Evolutionary conservation across 2,329 filamentous ascomycete genomes (phyloP).

Genomic region (Trichoderma sp.): DNA sequence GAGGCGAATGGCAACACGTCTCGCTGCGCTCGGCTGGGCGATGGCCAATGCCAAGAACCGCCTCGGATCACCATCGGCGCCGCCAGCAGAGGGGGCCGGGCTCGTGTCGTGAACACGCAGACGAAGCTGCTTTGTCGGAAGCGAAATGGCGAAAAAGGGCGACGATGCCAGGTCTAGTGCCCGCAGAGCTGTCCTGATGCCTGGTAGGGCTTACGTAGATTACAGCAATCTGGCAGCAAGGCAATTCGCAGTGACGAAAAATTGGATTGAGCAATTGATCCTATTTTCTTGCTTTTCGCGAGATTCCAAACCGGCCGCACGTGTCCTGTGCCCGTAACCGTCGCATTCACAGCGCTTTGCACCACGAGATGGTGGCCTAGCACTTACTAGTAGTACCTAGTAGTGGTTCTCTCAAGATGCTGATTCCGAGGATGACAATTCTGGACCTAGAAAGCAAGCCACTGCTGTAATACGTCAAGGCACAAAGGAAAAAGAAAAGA

Average conservation of each 20-base stretch:
- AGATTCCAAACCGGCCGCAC: constrained; percentile 5
- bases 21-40: constrained; percentile 5
- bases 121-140: constrained; percentile 6
- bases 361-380: background rate
- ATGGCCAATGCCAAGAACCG: constrained; percentile 20
- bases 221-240: background rate
- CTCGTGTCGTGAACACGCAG: constrained; percentile 5
- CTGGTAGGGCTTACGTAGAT: constrained; percentile 1
- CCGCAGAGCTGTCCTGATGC: background rate
- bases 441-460: constrained; percentile 9
- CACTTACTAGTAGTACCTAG: too few species aligned
- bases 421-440: background rate
- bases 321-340: constrained; percentile 11
- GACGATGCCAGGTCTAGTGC: constrained; percentile 2
- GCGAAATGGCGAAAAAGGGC: constrained; percentile 18
- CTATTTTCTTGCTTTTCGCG: background rate
- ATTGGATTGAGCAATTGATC: background rate
- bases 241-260: background rate
- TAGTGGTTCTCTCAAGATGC: background rate
- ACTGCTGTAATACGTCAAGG: background rate
- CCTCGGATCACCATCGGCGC: constrained; percentile 1
- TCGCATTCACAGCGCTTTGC: constrained; percentile 2
- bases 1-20: constrained; percentile 4
- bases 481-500: background rate
- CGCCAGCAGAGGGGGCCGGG: constrained; percentile 5